Evolutionary conservation across 2,329 filamentous ascomycete genomes (phyloP).

Genomic region (Ophiostoma angusticollis): DNA sequence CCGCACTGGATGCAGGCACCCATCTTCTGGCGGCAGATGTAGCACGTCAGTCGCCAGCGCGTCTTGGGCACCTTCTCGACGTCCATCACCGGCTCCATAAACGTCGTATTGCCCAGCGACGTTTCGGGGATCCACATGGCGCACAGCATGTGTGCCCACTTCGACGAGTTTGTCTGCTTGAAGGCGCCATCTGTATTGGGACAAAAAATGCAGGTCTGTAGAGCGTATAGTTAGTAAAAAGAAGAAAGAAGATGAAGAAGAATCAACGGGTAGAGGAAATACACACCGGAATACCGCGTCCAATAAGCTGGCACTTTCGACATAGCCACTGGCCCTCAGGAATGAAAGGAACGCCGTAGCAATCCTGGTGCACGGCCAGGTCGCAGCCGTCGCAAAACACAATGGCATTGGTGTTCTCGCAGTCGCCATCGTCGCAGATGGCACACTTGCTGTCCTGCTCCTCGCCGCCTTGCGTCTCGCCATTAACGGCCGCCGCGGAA

Average conservation of each 20-base stretch:
- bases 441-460: constrained; percentile 96
- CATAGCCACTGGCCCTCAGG: constrained; percentile 98
- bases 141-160: constrained; percentile 93
- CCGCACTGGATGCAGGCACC: constrained; percentile 96
- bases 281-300: constrained; percentile 71
- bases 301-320: constrained; percentile 90
- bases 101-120: constrained; percentile 84
- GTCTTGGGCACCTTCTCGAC: constrained; percentile 94
- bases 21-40: constrained; percentile 96
- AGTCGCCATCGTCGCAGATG: constrained; percentile 98
- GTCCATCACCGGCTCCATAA: constrained; percentile 97
- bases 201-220: constrained; percentile 87
- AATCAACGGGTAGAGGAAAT: neutral
- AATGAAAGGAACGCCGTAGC: constrained; percentile 96
- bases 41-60: constrained; percentile 86
- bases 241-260: constrained; percentile 2
- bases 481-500: constrained; percentile 89
- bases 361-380: constrained; percentile 94
- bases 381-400: constrained; percentile 98
- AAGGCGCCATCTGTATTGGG: constrained; percentile 96
- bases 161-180: constrained; percentile 91
- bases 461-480: constrained; percentile 72
- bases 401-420: constrained; percentile 97
- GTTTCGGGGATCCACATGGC: constrained; percentile 99
- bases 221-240: neutral